Conservation (phyloP, 2,329 filamentous ascomycete genomes). For the Botrytis fabae region DNA sequence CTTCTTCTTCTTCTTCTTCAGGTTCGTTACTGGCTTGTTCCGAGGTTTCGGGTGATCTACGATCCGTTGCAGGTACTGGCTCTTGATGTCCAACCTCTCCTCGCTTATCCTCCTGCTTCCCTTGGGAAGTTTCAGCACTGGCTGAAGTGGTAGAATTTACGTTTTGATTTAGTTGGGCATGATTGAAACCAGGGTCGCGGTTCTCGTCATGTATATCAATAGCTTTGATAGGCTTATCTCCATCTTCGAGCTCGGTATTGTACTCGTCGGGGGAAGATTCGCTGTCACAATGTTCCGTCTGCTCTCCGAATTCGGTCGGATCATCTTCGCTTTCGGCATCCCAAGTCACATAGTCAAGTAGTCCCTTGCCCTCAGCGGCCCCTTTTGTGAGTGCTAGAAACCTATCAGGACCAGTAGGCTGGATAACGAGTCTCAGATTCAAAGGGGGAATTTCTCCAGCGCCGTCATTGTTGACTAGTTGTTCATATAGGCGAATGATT, state of each 20-base stretch:
- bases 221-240: background rate
- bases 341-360: constrained; percentile 36
- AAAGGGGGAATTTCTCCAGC: constrained; percentile 53
- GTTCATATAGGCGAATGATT: constrained; percentile 59
- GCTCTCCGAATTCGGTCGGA: constrained; percentile 28
- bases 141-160: background rate
- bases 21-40: constrained; percentile 11
- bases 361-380: constrained; percentile 56
- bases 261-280: constrained; percentile 8
- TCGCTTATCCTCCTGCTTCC: constrained; percentile 12
- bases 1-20: constrained; percentile 38
- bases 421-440: constrained; percentile 57
- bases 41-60: background rate
- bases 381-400: constrained; percentile 53
- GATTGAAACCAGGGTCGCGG: background rate
- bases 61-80: constrained; percentile 3
- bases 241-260: background rate
- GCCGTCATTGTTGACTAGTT: constrained; percentile 60
- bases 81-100: constrained; percentile 12
- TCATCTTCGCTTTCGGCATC: constrained; percentile 32
- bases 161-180: constrained; percentile 2
- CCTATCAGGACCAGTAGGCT: constrained; percentile 53
- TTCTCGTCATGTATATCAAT: background rate
- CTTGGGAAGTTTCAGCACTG: constrained; percentile 12
- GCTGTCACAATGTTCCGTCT: constrained; percentile 15